Evolutionary conservation across 495 filamentous ascomycete species (phyloP), one percentile per base, ranked within the genome.

Genomic region (Aspergillus nanangensis): DNA sequence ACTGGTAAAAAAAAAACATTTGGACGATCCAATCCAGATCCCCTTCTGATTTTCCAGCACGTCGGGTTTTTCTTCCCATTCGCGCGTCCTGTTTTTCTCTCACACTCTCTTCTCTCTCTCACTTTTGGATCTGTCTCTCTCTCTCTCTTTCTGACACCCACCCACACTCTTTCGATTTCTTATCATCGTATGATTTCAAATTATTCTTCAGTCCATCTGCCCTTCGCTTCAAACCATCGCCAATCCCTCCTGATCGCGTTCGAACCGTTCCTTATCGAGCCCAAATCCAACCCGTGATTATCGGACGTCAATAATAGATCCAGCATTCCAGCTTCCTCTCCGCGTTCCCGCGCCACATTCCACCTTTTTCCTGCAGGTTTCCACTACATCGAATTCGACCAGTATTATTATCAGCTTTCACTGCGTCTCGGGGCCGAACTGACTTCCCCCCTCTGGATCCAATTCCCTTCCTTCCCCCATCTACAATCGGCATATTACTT

Each of bases 11-110:
- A 38, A 39, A 20, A 21, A 38, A 46, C 3, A 32, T 20, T 42
- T 42, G 4, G 44, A 47, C 56, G 57, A 63, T 58, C 52, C 52
- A 50, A 61, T 60, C 58, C 61, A 59, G 57, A 61, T 63, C 57
- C 48, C 44, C 56, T 52, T 47, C 41, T 53, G 15, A 3, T 47
- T 37, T 49, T 52, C 39, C 47, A 32, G 32, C 51, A 52, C 44
- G 46, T 49, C 38, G 20, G 43, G n/a, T n/a, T 45, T 50, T 45
- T 14, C 35, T 17, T 31, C 34, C 23, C 22, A n/a, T 18, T 43
- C 47, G 22, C 44, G 42, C 19, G 29, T 14, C 34, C 23, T 40
- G 15, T 51, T 24, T 37, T 51, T 35, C 44, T 33, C 31, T 47
- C 46, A 31, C 24, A 1, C 40, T 40, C 44, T 45, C 47, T 44